Evolutionary conservation across 2,329 filamentous ascomycete genomes (phyloP).

Genomic region (Fusarium cyanostomum): DNA sequence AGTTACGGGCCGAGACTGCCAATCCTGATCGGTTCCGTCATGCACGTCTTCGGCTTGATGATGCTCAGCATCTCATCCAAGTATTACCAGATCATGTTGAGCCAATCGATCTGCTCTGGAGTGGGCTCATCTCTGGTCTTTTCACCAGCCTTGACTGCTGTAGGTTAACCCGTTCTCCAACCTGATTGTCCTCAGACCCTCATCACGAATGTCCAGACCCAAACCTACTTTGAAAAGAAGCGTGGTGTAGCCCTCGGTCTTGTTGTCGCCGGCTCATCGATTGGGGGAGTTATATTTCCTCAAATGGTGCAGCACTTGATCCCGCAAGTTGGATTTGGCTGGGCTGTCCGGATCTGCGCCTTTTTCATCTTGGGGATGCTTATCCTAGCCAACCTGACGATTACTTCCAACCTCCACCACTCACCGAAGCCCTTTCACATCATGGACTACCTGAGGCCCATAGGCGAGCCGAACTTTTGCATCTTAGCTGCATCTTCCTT

Average conservation of each 20-base stretch:
- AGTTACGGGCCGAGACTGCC: conserved; percentile 65
- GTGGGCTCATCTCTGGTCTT: conserved; percentile 30
- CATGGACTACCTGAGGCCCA: conserved; percentile 17
- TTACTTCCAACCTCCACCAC: conserved; percentile 29
- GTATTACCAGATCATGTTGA: conserved; percentile 47
- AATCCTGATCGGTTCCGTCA: conserved; percentile 57
- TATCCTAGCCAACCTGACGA: conserved; percentile 30
- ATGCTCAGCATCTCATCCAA: conserved; percentile 58
- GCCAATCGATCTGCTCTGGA: conserved; percentile 29
- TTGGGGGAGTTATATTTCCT: conserved; percentile 61
- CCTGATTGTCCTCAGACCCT: not conserved
- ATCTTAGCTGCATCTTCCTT: conserved; percentile 24
- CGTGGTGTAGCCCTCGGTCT: conserved; percentile 66
- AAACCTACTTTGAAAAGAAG: conserved; percentile 46
- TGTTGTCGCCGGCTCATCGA: conserved; percentile 65
- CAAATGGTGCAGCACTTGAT: conserved; percentile 39
- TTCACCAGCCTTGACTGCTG: conserved; percentile 23
- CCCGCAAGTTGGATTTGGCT: conserved; percentile 45
- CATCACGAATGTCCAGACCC: conserved; percentile 11
- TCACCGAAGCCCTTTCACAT: conserved; percentile 13
- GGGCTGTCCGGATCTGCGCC: conserved; percentile 66
- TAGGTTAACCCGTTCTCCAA: conserved; percentile 4
- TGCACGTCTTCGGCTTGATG: conserved; percentile 67
- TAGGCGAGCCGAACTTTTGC: conserved; percentile 22
- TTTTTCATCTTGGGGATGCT: conserved; percentile 51